phyloP scores from a whole-genome alignment of 306 rosid species.

The Abrus precatorius region DNA sequence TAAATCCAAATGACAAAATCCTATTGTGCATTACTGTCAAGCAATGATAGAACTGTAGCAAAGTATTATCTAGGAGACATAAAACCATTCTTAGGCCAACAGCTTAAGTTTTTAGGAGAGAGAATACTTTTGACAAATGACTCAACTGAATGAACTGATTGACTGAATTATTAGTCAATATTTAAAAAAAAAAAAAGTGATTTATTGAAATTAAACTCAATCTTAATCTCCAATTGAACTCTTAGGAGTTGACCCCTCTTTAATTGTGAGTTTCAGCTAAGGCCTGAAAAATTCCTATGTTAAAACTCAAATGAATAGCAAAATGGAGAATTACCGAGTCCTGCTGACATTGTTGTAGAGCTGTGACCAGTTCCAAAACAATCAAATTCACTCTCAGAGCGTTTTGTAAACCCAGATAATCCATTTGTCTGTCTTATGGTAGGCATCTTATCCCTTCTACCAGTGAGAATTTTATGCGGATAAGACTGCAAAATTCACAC shows the following conservation, averaged over 20 bases:
- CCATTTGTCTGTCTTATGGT: conserved; percentile 91
- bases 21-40: conserved; percentile 5
- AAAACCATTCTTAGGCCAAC: neutral
- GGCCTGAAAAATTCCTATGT: neutral
- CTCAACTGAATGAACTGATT: neutral
- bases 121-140: neutral
- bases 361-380: conserved; percentile 97
- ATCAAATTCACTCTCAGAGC: conserved; percentile 90
- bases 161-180: neutral
- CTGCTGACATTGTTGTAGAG: conserved; percentile 96
- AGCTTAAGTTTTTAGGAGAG: neutral
- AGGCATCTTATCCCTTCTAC: conserved; percentile 86
- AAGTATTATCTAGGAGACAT: neutral
- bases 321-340: conserved; percentile 70
- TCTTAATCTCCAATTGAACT: neutral
- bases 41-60: neutral
- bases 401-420: conserved; percentile 82
- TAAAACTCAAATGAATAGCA: neutral
- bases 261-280: neutral
- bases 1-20: conserved; percentile 28
- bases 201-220: neutral
- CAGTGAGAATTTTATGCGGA: conserved; percentile 95
- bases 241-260: neutral
- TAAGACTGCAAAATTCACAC: conserved; percentile 67
- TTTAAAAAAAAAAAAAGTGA: neutral